These are phyloP conservation scores for Alloteropsis angusta DNA, from an alignment of 202 grass and related monocot genomes.

Conservation along the genomic window DNA sequence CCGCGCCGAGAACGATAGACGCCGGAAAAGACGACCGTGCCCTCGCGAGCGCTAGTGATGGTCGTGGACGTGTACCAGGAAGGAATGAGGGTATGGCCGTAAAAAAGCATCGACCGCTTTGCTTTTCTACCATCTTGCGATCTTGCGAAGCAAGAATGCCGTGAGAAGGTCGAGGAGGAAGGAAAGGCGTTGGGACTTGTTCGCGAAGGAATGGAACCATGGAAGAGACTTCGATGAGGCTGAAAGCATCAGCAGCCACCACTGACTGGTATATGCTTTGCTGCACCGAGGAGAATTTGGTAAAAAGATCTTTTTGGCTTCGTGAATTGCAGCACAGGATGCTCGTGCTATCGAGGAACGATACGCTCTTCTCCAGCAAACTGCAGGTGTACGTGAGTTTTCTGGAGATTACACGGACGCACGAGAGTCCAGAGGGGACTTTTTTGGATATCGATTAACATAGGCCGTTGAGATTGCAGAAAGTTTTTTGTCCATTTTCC, in stretches of 20 bases:
- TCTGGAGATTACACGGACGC: not conserved
- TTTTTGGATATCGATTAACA: not conserved
- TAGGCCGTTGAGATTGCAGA: not conserved
- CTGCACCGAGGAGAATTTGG: not conserved
- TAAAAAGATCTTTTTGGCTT: not conserved
- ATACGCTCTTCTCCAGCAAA: not conserved
- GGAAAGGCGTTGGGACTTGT: not conserved
- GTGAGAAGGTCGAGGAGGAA: not conserved
- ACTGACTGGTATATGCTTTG: constrained; percentile 12
- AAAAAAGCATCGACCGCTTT: not conserved
- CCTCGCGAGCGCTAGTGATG: not conserved
- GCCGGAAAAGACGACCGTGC: not conserved
- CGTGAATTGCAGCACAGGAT: not conserved
- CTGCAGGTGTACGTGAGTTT: not conserved
- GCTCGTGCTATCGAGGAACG: not conserved
- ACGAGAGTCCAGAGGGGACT: not conserved
- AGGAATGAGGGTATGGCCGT: not conserved
- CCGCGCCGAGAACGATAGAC: not conserved
- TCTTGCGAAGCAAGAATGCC: constrained; percentile 16
- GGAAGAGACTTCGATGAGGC: not conserved
- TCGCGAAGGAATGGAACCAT: not conserved
- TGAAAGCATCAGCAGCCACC: not conserved
- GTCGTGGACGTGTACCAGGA: not conserved
- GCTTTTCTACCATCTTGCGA: not conserved
- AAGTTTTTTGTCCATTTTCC: not conserved